A percentile compares a stretch with the other conserved stretches of the same genome.
Evolutionary conservation across 2,329 filamentous ascomycete species (phyloP).

Genomic region (Epichloe glyceriae): DNA sequence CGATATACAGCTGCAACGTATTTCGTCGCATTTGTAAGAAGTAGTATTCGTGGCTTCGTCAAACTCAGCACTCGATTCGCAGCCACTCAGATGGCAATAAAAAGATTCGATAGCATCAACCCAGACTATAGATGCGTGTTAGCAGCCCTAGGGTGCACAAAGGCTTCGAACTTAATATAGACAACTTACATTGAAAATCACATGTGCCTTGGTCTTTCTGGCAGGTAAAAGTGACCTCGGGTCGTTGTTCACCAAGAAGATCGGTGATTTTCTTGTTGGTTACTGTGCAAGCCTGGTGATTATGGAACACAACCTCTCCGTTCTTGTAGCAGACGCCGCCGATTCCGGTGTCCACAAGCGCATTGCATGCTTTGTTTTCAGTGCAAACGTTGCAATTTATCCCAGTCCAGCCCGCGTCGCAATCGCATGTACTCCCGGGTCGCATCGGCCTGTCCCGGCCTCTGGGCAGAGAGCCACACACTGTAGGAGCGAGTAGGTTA

Average conservation of each 20-base stretch:
- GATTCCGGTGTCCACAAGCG: slow-evolving; percentile 69
- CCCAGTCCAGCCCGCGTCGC: slow-evolving; percentile 85
- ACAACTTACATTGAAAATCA: slow-evolving; percentile 76
- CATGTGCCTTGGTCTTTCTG: slow-evolving; percentile 62
- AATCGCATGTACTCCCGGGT: slow-evolving; percentile 59
- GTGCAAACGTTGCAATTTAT: slow-evolving; percentile 98
- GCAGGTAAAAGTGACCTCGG: slow-evolving; percentile 91
- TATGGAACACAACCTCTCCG: slow-evolving; percentile 81
- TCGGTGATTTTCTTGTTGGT: slow-evolving; percentile 90
- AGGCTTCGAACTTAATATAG: slow-evolving; percentile 4
- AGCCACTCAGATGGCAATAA: slow-evolving; percentile 81
- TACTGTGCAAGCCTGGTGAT: slow-evolving; percentile 96
- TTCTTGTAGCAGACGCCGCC: slow-evolving; percentile 87
- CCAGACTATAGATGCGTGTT: slow-evolving; percentile 52
- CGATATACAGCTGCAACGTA: slow-evolving; percentile 77
- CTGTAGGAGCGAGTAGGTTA: slow-evolving; percentile 18
- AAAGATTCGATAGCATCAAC: slow-evolving; percentile 90
- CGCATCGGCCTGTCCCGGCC: slow-evolving; percentile 69
- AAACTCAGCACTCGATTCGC: slow-evolving; percentile 58
- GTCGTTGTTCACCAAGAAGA: slow-evolving; percentile 70
- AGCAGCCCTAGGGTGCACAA: neutral
- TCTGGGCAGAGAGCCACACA: slow-evolving; percentile 78
- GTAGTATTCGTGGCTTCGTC: slow-evolving; percentile 65
- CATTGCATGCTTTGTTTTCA: slow-evolving; percentile 69
- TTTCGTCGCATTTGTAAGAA: slow-evolving; percentile 69